Conservation (phyloP, 352 stramenopile species). For the Phytophthora kernoviae region DNA sequence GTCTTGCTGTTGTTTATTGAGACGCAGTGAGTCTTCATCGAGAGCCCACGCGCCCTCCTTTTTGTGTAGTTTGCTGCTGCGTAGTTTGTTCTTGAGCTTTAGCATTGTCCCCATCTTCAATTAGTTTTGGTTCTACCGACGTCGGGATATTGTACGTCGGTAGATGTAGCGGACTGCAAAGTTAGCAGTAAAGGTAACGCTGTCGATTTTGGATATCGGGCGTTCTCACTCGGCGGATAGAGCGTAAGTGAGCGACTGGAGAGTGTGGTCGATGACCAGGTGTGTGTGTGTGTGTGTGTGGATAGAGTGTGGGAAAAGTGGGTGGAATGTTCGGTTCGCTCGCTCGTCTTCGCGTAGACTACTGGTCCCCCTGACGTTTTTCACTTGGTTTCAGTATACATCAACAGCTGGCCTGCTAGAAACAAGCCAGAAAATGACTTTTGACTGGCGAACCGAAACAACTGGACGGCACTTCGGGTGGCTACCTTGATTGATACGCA, state of each 20-base stretch:
- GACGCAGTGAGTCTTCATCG: conserved; percentile 47
- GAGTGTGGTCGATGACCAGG: neutral
- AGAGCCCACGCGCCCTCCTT: conserved; percentile 31
- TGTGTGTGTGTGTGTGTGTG: neutral
- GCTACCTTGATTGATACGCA: no score
- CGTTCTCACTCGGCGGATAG: neutral
- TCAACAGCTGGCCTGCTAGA: neutral
- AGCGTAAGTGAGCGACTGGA: conserved; percentile 7
- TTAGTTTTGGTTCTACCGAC: no score
- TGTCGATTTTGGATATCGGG: neutral
- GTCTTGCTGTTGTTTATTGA: conserved; percentile 49
- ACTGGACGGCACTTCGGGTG: neutral
- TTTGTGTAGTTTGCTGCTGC: conserved; percentile 48
- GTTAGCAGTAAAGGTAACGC: neutral
- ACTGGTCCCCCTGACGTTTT: no score
- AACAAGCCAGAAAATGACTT: no score
- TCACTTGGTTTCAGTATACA: neutral
- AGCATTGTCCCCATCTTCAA: conserved; percentile 53
- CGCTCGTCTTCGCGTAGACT: no score
- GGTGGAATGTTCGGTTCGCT: neutral
- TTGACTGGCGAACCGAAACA: neutral
- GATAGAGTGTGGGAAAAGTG: neutral
- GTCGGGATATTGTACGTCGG: conserved; percentile 1
- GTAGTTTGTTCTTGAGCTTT: conserved; percentile 72
- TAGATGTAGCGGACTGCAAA: no score